Evolutionary conservation across 192 early-diverging fungal genomes (phyloP).

Genomic region (Backusella parvicylindrica): DNA sequence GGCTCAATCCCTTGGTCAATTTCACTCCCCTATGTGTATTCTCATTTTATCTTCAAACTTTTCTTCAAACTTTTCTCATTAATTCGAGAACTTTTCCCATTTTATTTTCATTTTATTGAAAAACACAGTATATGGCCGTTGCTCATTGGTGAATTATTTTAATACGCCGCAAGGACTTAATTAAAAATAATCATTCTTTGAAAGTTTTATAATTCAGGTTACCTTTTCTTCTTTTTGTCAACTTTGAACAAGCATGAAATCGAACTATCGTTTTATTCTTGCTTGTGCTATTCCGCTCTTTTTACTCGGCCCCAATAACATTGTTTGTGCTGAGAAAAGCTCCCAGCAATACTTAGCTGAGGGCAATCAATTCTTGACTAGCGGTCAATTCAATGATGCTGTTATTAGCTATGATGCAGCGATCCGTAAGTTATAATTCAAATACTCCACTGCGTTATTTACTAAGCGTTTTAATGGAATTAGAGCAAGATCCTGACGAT

Average conservation of each 20-base stretch:
- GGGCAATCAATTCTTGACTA: slow-evolving; percentile 33
- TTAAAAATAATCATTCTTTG: neutral
- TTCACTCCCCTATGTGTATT: too few relatives aligned
- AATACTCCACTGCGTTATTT: neutral
- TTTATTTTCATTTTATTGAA: too few relatives aligned
- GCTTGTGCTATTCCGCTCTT: slow-evolving; percentile 25
- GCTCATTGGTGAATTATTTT: neutral
- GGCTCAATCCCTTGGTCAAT: too few relatives aligned
- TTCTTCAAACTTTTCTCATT: too few relatives aligned
- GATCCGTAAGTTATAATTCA: slow-evolving; percentile 42
- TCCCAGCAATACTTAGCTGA: slow-evolving; percentile 42
- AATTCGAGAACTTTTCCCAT: too few relatives aligned
- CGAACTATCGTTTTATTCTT: slow-evolving; percentile 21
- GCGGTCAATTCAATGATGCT: slow-evolving; percentile 55
- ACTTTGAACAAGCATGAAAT: slow-evolving; percentile 15
- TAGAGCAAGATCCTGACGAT: slow-evolving; percentile 74
- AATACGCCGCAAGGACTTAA: neutral
- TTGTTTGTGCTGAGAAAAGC: slow-evolving; percentile 22
- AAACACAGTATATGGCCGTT: neutral
- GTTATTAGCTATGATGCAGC: slow-evolving; percentile 61
- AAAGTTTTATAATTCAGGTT: neutral
- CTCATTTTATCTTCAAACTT: too few relatives aligned
- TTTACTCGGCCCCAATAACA: neutral
- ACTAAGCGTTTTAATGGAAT: too few relatives aligned
- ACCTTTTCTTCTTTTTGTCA: slow-evolving; percentile 2